Base-by-base conservation (phyloP, 371 early-diverging fungal genomes). In the Actinomucor elegans region DNA sequence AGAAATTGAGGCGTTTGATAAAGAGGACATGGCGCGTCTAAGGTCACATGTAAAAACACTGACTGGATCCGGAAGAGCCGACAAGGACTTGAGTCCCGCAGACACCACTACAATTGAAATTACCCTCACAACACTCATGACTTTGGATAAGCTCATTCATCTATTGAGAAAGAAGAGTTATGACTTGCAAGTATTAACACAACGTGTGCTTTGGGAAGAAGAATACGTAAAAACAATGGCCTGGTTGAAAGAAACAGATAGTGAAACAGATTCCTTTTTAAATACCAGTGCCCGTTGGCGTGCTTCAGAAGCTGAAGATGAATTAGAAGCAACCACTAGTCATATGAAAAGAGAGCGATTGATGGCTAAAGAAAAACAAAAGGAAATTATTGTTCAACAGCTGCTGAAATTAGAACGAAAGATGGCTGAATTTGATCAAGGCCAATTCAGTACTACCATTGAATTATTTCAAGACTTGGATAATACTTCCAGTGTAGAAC, bases 21-120 rank as follows among this genome's bases (percentile, higher is more conserved):
- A 63, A 12, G 71, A 75, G 44, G 81, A 79, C 35, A 79, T 81
- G 74, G 64, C 79, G 4, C 70, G 81, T 9, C 42, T 81, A 23
- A 55, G 81, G 15, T 65, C 74, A 1, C 81, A 81, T 59, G 81
- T 79, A n/a, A 81, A 79, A 44, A 58, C 63, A 17, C 55, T 77
- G 2, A 77, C 77, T 5, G 67, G 72, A 1, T 65, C 57, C 7
- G 61, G 57, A 9, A 52, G 61, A 31, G 61, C 53, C 7, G 58
- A 55, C 34, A 77, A 78, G 32, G 76, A 75, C 35, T 61, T 81
- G 8, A 77, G 74, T 43, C 81, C 81, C 2, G 81, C 81, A 12
- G 81, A 81, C 41, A 77, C 77, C 1, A 77, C 77, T 4, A 81
- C 81, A 0, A 79, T 81, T 43, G 77, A 77, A 52, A 75, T 79